Percentiles rank a stretch among this genome's conserved stretches.
phyloP scores from a whole-genome alignment of 352 stramenopile genomes.

The Aphanomyces stellatus region DNA sequence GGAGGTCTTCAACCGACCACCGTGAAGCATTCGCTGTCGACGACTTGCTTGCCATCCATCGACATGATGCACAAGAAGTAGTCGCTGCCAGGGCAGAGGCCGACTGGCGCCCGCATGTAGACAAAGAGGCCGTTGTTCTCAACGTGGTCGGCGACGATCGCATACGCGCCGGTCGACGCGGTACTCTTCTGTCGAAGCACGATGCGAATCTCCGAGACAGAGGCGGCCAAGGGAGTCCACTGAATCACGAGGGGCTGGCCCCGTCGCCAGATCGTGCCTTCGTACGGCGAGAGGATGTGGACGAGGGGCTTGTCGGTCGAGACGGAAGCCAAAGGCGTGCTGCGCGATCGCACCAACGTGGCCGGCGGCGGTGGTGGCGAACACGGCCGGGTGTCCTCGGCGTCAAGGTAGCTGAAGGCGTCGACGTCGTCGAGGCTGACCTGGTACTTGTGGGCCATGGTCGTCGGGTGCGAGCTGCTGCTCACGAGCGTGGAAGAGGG shows the following conservation, averaged over 20 bases:
- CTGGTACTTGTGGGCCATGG: background rate
- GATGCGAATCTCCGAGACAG: conserved; percentile 12
- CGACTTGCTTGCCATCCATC: conserved; percentile 19
- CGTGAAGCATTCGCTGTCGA: conserved; percentile 17
- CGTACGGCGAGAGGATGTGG: background rate
- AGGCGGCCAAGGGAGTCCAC: background rate
- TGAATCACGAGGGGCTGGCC: conserved; percentile 9
- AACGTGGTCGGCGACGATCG: conserved; percentile 17
- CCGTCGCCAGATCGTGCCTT: conserved; percentile 3
- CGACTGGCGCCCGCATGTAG: conserved; percentile 1
- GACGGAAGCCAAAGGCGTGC: background rate
- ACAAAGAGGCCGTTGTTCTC: conserved; percentile 21
- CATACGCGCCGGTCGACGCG: background rate
- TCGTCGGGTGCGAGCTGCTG: background rate
- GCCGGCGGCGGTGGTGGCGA: background rate
- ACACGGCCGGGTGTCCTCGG: background rate
- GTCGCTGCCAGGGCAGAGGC: background rate
- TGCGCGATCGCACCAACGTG: background rate
- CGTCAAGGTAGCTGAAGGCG: background rate
- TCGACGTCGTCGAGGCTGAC: background rate
- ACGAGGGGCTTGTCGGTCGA: background rate
- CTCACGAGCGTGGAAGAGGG: background rate
- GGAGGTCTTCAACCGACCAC: no score
- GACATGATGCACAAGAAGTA: conserved; percentile 19
- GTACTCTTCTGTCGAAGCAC: background rate